Evolutionary conservation across 352 stramenopile genomes (phyloP).

Genomic region (Phytopythium aichiense): DNA sequence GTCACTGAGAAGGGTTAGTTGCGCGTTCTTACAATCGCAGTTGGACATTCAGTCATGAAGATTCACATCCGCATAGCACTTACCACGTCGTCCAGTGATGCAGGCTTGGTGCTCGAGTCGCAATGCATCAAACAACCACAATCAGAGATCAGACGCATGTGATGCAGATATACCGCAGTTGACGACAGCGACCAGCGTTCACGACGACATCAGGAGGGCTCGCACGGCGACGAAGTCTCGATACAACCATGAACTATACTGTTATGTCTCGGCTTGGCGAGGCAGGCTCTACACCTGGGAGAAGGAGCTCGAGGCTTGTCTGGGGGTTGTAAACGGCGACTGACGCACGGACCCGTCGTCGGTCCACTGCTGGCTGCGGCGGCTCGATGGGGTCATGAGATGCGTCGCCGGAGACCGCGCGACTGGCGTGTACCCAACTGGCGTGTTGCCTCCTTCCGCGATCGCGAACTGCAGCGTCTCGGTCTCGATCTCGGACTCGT

Average conservation of each 20-base stretch:
- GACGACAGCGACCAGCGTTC: neutral
- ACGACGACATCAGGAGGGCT: neutral
- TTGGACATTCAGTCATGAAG: neutral
- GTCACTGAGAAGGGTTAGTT: neutral
- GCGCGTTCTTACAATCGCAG: neutral
- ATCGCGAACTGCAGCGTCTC: slow-evolving; percentile 17
- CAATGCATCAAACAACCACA: neutral
- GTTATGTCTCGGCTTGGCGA: neutral
- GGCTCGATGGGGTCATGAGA: slow-evolving; percentile 34
- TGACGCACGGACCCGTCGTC: slow-evolving; percentile 19
- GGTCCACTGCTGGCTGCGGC: slow-evolving; percentile 30
- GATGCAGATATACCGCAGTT: neutral
- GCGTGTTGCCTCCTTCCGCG: slow-evolving; percentile 33
- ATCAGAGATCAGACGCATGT: neutral
- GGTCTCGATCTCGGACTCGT: slow-evolving; percentile 15
- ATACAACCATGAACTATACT: slow-evolving; percentile 3
- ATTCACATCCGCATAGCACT: neutral
- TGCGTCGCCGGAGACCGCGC: slow-evolving; percentile 26
- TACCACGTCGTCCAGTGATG: neutral
- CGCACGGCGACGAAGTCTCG: slow-evolving; percentile 13
- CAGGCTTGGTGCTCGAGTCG: neutral
- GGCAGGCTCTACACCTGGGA: slow-evolving; percentile 17
- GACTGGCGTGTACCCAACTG: slow-evolving; percentile 18
- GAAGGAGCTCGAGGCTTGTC: slow-evolving; percentile 24
- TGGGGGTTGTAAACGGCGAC: slow-evolving; percentile 18